Base-by-base conservation (phyloP, 768 basidiomycete genomes). In the Brasilioporus rufonigricans region DNA sequence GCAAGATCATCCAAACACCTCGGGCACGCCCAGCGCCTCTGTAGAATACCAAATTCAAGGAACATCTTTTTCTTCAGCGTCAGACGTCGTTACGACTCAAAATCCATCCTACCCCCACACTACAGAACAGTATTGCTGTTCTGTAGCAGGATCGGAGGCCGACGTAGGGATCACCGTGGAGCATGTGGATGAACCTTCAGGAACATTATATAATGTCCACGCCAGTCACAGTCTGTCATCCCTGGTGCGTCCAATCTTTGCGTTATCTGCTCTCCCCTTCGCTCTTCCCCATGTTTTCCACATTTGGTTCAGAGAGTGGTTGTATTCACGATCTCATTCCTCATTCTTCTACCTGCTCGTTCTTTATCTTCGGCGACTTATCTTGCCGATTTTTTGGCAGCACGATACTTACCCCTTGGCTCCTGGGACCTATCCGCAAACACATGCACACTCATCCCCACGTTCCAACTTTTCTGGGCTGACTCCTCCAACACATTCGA, bases 401-500 rank as follows among this genome's bases (percentile, higher is more conserved):
- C 69, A 55, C 27, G 52, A 58, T 21, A 44, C 38, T 4, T 61
- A 57, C 18, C 38, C 50, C 2, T 11, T 45, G 1, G 14, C 54
- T 4, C 16, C 52, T 4, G 31, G 38, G 7, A 5, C 61, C 1
- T 46, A 57, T 38, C 53, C 43, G 6, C 61, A 60, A 14, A 18
- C 55, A 23, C 59, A 43, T 9, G 26, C 61, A 1, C 58, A 52
- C 4, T 57, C 69, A 5, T 61, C 67, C 31, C 57, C 67, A 11
- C 61, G 51, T 5, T 47, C 65, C 19, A 48, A 60, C 3, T 58
- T 64, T 45, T 53, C 66, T 18, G 54, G 56, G 5, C 53, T 62
- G 49, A 68, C 67, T 2, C 59, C 67, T 16, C 56, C 69, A 27
- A 52, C 61, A 3, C 63, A 71, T 19, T 52, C 65, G 8, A 58